Conservation (phyloP, 345 rosid species). For the Geranium brycei region DNA sequence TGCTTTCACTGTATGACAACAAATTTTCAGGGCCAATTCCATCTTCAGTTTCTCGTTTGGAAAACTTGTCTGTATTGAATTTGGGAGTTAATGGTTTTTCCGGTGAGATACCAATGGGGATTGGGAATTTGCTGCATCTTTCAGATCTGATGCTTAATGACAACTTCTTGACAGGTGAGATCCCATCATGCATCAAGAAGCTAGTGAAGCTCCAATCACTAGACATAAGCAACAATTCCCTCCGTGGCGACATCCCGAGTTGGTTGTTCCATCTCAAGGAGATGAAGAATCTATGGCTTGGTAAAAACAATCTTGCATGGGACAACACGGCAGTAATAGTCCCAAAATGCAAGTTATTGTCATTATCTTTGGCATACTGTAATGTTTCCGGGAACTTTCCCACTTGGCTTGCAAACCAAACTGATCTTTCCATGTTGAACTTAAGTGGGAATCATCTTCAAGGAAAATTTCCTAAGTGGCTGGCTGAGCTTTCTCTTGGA, state of each 20-base stretch:
- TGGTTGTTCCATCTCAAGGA: slow-evolving; percentile 27
- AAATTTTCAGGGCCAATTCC: slow-evolving; percentile 16
- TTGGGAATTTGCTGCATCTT: slow-evolving; percentile 20
- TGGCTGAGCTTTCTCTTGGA: slow-evolving; percentile 20
- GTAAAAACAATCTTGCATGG: slow-evolving; percentile 34
- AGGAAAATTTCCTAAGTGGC: slow-evolving; percentile 28
- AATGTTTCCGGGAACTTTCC: slow-evolving; percentile 26
- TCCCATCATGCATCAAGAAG: slow-evolving; percentile 22
- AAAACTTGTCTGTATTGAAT: slow-evolving; percentile 13
- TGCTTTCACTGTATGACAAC: slow-evolving; percentile 13
- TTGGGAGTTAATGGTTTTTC: slow-evolving; percentile 16
- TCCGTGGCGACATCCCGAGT: slow-evolving; percentile 24
- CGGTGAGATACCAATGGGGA: slow-evolving; percentile 17
- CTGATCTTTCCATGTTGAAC: slow-evolving; percentile 18
- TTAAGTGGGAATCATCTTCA: slow-evolving; percentile 29
- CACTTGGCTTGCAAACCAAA: slow-evolving; percentile 29
- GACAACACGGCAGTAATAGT: slow-evolving; percentile 14
- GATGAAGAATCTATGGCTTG: slow-evolving; percentile 20
- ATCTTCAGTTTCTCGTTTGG: slow-evolving; percentile 7
- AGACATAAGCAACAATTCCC: slow-evolving; percentile 18
- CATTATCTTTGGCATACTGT: slow-evolving; percentile 29
- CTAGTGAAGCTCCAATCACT: slow-evolving; percentile 19
- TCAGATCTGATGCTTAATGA: slow-evolving; percentile 15
- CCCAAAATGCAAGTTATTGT: slow-evolving; percentile 16
- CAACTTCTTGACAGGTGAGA: slow-evolving; percentile 23